phyloP scores from a whole-genome alignment of 305 asterid species.

The Fraxinus sp. region DNA sequence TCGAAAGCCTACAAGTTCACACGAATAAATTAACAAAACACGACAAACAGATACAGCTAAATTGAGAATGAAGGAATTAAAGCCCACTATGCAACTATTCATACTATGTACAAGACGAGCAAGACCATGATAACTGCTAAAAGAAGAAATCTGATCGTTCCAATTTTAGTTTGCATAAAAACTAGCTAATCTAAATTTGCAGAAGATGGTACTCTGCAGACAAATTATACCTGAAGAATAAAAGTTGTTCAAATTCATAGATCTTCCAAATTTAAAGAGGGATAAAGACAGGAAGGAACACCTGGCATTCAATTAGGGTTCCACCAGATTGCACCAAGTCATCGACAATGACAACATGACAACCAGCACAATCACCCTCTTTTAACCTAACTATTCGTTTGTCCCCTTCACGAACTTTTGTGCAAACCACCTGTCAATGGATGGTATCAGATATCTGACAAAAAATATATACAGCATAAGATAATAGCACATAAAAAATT shows the following conservation, averaged over 20 bases:
- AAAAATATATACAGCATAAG: conserved; percentile 8
- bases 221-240: not conserved
- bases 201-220: not conserved
- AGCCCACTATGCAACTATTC: not conserved
- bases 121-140: not conserved
- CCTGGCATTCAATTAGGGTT: conserved; percentile 95
- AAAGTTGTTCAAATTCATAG: not conserved
- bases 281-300: conserved; percentile 33
- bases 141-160: not conserved
- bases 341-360: conserved; percentile 94
- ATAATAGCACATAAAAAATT: not conserved
- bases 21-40: not conserved
- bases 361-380: conserved; percentile 87
- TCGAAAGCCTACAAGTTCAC: not conserved
- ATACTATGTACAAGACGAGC: not conserved
- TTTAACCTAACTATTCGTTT: conserved; percentile 84
- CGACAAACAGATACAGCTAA: not conserved
- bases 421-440: conserved; percentile 72
- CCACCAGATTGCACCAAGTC: conserved; percentile 98
- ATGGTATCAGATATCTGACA: conserved; percentile 14
- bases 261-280: not conserved
- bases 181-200: not conserved
- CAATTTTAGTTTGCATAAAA: not conserved
- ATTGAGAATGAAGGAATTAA: not conserved
- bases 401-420: conserved; percentile 97